Conservation (phyloP, 352 stramenopile species). For the Globisporangium irregulare region DNA sequence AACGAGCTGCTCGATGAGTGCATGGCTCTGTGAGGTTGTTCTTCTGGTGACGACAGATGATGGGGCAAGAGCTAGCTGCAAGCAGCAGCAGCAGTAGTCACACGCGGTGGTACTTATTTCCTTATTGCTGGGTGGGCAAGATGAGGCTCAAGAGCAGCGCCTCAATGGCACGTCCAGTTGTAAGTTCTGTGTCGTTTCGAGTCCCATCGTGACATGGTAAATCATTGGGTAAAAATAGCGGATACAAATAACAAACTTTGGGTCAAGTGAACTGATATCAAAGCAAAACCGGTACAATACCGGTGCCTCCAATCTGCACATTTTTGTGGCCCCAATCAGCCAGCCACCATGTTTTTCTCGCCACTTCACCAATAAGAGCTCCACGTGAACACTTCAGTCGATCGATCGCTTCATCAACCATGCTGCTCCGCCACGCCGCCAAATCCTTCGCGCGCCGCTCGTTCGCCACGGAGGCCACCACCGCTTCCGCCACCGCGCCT, state of each 20-base stretch:
- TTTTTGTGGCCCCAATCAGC: slow-evolving; percentile 2
- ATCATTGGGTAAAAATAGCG: no score
- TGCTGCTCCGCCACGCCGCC: slow-evolving; percentile 16
- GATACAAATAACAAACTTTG: not conserved
- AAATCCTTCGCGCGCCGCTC: slow-evolving; percentile 26
- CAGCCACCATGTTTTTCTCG: not conserved
- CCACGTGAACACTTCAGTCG: slow-evolving; percentile 9
- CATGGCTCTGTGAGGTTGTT: not conserved
- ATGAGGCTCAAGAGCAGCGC: not conserved
- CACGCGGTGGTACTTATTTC: not conserved
- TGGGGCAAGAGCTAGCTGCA: not conserved
- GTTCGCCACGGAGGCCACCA: slow-evolving; percentile 49
- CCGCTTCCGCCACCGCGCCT: not conserved
- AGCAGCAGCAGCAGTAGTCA: not conserved
- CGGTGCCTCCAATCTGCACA: not conserved
- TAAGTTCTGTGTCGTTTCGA: not conserved
- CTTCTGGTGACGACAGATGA: not conserved
- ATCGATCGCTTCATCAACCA: not conserved
- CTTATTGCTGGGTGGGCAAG: not conserved
- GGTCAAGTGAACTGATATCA: not conserved
- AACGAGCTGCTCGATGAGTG: slow-evolving; percentile 17
- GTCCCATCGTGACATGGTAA: not conserved
- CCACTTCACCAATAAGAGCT: slow-evolving; percentile 3
- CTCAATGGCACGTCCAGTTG: not conserved
- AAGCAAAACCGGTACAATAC: not conserved